phyloP scores from a whole-genome alignment of 2,329 filamentous ascomycete genomes.

The Capronia coronata region DNA sequence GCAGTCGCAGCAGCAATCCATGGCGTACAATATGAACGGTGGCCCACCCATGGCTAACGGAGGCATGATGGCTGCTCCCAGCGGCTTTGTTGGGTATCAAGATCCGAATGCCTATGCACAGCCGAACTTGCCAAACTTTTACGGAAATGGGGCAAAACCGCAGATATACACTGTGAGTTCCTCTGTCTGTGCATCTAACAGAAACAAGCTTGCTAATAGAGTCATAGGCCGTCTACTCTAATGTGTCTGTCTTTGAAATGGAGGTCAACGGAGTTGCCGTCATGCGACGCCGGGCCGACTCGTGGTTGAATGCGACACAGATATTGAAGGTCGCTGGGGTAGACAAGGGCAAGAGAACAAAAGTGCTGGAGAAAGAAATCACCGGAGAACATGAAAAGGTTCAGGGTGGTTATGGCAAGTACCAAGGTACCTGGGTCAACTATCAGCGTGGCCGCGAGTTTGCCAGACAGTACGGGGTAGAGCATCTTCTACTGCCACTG shows the following conservation, averaged over 20 bases:
- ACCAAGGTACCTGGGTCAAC: constrained; percentile 97
- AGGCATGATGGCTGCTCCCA: constrained; percentile 32
- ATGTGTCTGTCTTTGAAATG: constrained; percentile 97
- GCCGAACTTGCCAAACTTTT: constrained; percentile 19
- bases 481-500: constrained; percentile 43
- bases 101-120: constrained; percentile 38
- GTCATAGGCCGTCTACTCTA: constrained; percentile 75
- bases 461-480: constrained; percentile 63
- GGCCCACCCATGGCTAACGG: constrained; percentile 17
- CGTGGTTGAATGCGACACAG: constrained; percentile 96
- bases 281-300: constrained; percentile 91
- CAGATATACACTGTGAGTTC: constrained; percentile 44
- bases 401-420: constrained; percentile 96
- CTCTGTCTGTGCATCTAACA: background rate
- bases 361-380: constrained; percentile 97
- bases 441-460: constrained; percentile 89
- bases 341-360: constrained; percentile 95
- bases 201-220: constrained; percentile 4
- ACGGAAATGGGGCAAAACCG: constrained; percentile 29
- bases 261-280: constrained; percentile 88
- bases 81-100: constrained; percentile 37
- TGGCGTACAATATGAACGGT: constrained; percentile 26
- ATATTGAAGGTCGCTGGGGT: constrained; percentile 96
- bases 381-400: constrained; percentile 97
- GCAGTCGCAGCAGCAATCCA: constrained; percentile 37